Evolutionary conservation across 208 protist species (phyloP).

Genomic region (Trypanosomatidae sp.): DNA sequence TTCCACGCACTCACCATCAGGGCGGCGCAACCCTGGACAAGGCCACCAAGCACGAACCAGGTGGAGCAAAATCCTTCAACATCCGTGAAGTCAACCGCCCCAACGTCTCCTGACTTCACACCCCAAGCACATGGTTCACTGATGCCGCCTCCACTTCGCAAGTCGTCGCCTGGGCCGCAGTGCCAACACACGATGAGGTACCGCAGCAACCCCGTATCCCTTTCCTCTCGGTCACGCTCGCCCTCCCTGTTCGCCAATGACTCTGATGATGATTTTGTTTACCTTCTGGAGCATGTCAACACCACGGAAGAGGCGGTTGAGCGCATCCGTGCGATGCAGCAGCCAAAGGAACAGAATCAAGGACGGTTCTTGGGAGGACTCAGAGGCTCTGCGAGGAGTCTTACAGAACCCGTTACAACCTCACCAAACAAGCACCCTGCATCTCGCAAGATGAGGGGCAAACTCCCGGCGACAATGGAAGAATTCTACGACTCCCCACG

Average conservation of each 20-base stretch:
- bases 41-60: background rate
- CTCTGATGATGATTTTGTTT: constrained; percentile 37
- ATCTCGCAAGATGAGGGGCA: constrained; percentile 15
- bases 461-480: constrained; percentile 43
- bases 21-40: background rate
- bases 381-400: constrained; percentile 7
- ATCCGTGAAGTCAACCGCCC: background rate
- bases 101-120: constrained; percentile 3
- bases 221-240: constrained; percentile 8
- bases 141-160: constrained; percentile 2
- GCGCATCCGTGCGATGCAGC: constrained; percentile 36
- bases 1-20: background rate
- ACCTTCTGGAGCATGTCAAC: constrained; percentile 31
- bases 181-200: background rate
- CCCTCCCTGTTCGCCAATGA: constrained; percentile 8
- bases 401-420: constrained; percentile 2
- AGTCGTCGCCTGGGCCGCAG: constrained; percentile 3
- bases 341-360: background rate
- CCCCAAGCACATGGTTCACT: background rate
- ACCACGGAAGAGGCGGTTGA: constrained; percentile 41
- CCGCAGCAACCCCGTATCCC: background rate
- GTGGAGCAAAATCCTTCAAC: background rate
- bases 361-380: constrained; percentile 4
- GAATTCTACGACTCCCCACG: constrained; percentile 42
- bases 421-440: background rate